A percentile compares a stretch with the other conserved stretches of the same genome.
Evolutionary conservation across 2,329 filamentous ascomycete species (phyloP).

Genomic region (Whalleya microplaca): DNA sequence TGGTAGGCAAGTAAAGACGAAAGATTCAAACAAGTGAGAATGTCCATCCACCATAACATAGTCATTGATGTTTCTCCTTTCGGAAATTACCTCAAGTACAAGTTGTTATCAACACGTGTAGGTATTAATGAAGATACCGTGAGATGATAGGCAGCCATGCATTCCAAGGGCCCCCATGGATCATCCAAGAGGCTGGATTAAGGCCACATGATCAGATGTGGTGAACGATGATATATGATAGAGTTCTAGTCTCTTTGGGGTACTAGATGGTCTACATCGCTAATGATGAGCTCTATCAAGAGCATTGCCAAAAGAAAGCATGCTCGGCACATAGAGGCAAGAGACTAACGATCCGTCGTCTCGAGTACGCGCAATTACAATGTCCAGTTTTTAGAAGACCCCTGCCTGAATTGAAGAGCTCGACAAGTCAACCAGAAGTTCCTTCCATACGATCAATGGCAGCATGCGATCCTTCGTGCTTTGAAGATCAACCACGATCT

Average conservation of each 20-base stretch:
- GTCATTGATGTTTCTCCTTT: background rate
- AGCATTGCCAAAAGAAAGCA: background rate
- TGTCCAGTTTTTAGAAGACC: background rate
- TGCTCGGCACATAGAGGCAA: background rate
- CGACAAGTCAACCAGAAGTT: conserved; percentile 13
- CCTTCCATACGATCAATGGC: background rate
- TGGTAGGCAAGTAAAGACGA: background rate
- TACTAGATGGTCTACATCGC: background rate
- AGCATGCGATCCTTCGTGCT: conserved; percentile 8
- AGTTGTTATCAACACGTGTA: background rate
- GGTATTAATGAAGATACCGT: conserved; percentile 8
- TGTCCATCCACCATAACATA: background rate
- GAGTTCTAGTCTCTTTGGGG: background rate
- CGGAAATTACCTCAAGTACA: background rate
- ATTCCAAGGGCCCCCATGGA: conserved; percentile 26
- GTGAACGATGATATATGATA: conserved; percentile 3
- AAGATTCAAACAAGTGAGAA: background rate
- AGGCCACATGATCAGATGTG: conserved; percentile 29
- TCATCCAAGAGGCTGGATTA: conserved; percentile 32
- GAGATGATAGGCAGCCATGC: conserved; percentile 23
- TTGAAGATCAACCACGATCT: conserved; percentile 11
- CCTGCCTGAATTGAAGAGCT: conserved; percentile 1
- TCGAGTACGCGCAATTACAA: background rate
- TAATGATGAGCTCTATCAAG: background rate
- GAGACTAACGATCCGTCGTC: background rate